Percentiles rank a stretch among this genome's conserved stretches.
phyloP scores from a whole-genome alignment of 345 rosid species.

The Aquilaria sinensis region DNA sequence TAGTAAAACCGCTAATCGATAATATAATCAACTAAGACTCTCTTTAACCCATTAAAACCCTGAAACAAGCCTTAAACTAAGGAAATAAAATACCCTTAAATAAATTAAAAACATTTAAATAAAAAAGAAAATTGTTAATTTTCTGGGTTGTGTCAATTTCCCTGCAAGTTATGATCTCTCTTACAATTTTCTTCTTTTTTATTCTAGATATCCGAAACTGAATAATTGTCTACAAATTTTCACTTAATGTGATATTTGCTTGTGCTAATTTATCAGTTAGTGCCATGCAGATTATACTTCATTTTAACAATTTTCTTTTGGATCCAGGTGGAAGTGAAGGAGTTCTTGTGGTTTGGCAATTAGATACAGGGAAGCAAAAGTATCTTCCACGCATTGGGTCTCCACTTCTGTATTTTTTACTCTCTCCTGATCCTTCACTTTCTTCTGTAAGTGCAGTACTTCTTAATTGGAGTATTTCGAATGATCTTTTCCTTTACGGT shows the following conservation, averaged over 20 bases:
- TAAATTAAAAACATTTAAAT: too few relatives aligned
- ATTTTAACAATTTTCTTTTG: slow-evolving; percentile 6
- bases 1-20: too few relatives aligned
- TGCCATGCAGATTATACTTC: not conserved
- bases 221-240: too few relatives aligned
- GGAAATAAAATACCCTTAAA: too few relatives aligned
- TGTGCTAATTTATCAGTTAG: not conserved
- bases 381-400: slow-evolving; percentile 92
- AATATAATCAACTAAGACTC: too few relatives aligned
- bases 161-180: too few relatives aligned
- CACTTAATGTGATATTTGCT: not conserved
- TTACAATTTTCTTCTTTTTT: too few relatives aligned
- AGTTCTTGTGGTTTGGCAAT: slow-evolving; percentile 95
- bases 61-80: too few relatives aligned
- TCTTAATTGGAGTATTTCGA: not conserved
- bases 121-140: too few relatives aligned
- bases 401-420: slow-evolving; percentile 63
- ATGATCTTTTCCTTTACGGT: slow-evolving; percentile 7
- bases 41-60: too few relatives aligned
- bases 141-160: too few relatives aligned
- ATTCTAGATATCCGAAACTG: too few relatives aligned
- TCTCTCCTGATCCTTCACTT: slow-evolving; percentile 79
- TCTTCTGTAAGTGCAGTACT: slow-evolving; percentile 58
- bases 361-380: slow-evolving; percentile 95
- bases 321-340: slow-evolving; percentile 94